Conservation (phyloP, 2,329 filamentous ascomycete genomes). For the Byssochlamys sp. region DNA sequence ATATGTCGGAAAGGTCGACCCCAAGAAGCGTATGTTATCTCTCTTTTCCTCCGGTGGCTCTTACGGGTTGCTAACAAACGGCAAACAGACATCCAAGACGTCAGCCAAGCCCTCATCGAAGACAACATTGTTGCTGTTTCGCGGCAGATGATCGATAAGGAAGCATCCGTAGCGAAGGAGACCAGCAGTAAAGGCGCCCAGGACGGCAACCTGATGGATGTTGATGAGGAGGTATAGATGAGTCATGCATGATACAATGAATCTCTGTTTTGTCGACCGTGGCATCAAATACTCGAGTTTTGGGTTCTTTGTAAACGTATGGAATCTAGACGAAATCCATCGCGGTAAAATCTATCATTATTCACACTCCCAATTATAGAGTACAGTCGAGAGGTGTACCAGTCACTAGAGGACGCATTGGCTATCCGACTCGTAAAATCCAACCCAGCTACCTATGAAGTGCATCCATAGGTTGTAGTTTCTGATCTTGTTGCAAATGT, state of each 20-base stretch:
- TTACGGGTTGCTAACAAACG: slow-evolving; percentile 12
- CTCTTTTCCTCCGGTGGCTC: neutral
- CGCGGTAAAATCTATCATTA: neutral
- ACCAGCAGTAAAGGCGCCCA: slow-evolving; percentile 37
- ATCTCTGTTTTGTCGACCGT: neutral
- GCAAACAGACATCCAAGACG: slow-evolving; percentile 68
- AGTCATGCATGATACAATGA: neutral
- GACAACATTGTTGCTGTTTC: slow-evolving; percentile 99
- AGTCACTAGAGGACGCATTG: too few species aligned
- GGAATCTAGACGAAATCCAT: neutral
- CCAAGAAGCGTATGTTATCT: slow-evolving; percentile 70
- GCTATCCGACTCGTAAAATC: too few species aligned
- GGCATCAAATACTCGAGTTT: neutral
- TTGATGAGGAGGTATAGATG: slow-evolving; percentile 51
- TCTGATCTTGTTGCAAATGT: too few species aligned
- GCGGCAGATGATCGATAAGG: slow-evolving; percentile 98
- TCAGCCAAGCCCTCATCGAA: slow-evolving; percentile 92
- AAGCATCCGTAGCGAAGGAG: slow-evolving; percentile 76
- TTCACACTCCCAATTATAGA: neutral
- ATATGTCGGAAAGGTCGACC: slow-evolving; percentile 97
- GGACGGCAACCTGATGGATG: slow-evolving; percentile 51
- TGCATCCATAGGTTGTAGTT: too few species aligned
- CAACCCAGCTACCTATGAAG: too few species aligned
- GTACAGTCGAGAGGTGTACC: too few species aligned
- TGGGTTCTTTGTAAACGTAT: neutral